Conservation (phyloP, 1,284 basidiomycete species). For the Malassezia furfur region DNA sequence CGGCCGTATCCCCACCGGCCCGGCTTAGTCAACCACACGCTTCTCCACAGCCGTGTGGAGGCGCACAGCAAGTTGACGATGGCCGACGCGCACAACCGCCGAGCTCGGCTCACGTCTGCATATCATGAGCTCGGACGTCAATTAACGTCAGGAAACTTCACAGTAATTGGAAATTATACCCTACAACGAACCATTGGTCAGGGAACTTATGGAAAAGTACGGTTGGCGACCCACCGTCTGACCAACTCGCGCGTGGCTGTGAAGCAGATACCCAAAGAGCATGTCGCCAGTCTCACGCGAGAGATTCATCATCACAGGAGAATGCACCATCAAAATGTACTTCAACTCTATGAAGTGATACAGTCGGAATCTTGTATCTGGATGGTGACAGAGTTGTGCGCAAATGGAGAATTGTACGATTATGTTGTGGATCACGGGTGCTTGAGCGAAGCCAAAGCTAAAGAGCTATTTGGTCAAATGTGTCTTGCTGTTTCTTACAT, state of each 20-base stretch:
- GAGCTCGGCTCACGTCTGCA: constrained; percentile 62
- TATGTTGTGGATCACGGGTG: constrained; percentile 50
- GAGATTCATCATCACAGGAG: constrained; percentile 97
- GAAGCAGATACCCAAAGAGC: constrained; percentile 93
- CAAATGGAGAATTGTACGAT: constrained; percentile 61
- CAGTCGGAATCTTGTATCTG: constrained; percentile 90
- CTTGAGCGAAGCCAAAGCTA: constrained; percentile 44
- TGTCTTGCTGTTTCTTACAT: constrained; percentile 50
- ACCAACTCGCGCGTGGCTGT: constrained; percentile 64
- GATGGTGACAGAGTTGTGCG: constrained; percentile 94
- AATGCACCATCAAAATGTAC: constrained; percentile 85
- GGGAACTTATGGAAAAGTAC: constrained; percentile 82
- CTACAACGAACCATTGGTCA: constrained; percentile 90
- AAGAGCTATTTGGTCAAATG: constrained; percentile 49
- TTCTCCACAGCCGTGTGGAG: neutral
- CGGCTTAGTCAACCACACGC: too few species aligned
- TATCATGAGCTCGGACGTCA: constrained; percentile 96
- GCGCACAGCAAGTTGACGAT: neutral
- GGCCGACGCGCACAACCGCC: constrained; percentile 4
- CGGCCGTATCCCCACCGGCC: too few species aligned
- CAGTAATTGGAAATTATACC: constrained; percentile 89
- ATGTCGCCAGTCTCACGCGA: constrained; percentile 63
- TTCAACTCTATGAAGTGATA: constrained; percentile 93
- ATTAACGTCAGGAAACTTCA: constrained; percentile 74
- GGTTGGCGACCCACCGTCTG: constrained; percentile 80